Percentiles rank a stretch among this genome's conserved stretches.
Conservation (phyloP, 805 yeast species). For the Teunomyces aglyptinius region DNA sequence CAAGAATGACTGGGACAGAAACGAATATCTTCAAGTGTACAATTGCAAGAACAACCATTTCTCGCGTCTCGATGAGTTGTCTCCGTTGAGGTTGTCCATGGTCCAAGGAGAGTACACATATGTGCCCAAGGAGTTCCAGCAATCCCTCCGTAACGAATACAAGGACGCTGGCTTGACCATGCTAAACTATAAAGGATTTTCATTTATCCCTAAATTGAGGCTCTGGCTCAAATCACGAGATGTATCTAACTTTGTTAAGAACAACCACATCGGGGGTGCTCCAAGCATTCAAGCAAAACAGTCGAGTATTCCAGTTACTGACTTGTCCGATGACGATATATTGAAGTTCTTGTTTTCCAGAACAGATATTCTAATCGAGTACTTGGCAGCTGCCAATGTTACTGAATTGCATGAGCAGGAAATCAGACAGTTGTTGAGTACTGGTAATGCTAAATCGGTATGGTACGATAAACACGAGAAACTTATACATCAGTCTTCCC, state of each 20-base stretch:
- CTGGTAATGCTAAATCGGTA: slow-evolving; percentile 8
- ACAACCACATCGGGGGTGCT: slow-evolving; percentile 7
- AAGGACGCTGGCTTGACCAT: slow-evolving; percentile 7
- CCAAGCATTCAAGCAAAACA: neutral
- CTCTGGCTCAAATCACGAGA: slow-evolving; percentile 46
- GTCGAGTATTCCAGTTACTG: slow-evolving; percentile 5
- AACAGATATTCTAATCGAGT: slow-evolving; percentile 29
- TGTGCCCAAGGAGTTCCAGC: slow-evolving; percentile 31
- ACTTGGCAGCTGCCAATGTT: slow-evolving; percentile 23
- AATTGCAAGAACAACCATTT: slow-evolving; percentile 42
- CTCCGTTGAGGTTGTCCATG: slow-evolving; percentile 31
- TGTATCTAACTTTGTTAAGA: slow-evolving; percentile 2
- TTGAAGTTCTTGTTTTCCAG: slow-evolving; percentile 22
- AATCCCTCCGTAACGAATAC: slow-evolving; percentile 31
- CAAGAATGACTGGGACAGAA: slow-evolving; percentile 16
- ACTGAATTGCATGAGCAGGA: slow-evolving; percentile 36
- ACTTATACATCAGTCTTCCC: slow-evolving; percentile 3
- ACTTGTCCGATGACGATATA: slow-evolving; percentile 22
- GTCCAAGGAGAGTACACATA: slow-evolving; percentile 37
- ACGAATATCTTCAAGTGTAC: slow-evolving; percentile 26
- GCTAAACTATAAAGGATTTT: slow-evolving; percentile 35
- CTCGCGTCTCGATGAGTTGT: slow-evolving; percentile 24
- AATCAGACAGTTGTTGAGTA: slow-evolving; percentile 11
- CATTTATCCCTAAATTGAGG: slow-evolving; percentile 52
- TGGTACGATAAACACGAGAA: slow-evolving; percentile 7